Conservation (phyloP, 208 protist species). For the Wallacemonas sp. region DNA sequence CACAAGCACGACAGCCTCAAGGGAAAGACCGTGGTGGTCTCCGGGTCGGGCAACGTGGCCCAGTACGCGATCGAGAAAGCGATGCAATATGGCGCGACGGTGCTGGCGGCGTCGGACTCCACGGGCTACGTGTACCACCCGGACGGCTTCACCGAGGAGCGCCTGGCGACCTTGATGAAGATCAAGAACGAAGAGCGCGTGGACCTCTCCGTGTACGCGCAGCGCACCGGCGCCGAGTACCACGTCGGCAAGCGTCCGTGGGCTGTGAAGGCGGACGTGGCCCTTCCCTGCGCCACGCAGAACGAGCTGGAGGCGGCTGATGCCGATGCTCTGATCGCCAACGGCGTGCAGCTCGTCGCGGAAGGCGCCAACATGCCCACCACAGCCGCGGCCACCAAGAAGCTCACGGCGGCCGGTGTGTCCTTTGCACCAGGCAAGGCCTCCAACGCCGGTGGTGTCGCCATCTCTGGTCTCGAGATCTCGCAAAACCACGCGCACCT, state of each 20-base stretch:
- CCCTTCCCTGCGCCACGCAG: constrained; percentile 93
- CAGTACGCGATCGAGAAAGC: constrained; percentile 87
- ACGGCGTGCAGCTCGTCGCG: constrained; percentile 77
- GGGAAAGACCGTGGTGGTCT: constrained; percentile 80
- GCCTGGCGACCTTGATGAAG: constrained; percentile 65
- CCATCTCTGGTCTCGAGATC: constrained; percentile 95
- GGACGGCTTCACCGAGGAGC: constrained; percentile 82
- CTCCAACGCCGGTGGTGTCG: constrained; percentile 94
- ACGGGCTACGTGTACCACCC: constrained; percentile 76
- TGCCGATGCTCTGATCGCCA: constrained; percentile 67
- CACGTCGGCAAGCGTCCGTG: constrained; percentile 69
- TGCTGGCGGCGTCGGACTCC: constrained; percentile 87
- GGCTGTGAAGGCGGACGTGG: constrained; percentile 66
- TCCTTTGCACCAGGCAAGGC: constrained; percentile 93
- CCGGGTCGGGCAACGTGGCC: constrained; percentile 94
- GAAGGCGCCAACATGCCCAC: constrained; percentile 95
- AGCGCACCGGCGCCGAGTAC: constrained; percentile 67
- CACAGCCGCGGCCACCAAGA: constrained; percentile 80
- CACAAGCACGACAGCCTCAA: constrained; percentile 45
- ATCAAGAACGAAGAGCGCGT: constrained; percentile 67
- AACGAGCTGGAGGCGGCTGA: constrained; percentile 92
- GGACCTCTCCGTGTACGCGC: constrained; percentile 68
- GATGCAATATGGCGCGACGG: constrained; percentile 81
- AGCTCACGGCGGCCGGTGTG: constrained; percentile 53
- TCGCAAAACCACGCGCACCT: constrained; percentile 90